Evolutionary conservation across 2,329 filamentous ascomycete genomes (phyloP), one percentile per base, ranked within the genome.

Genomic region (Phoma sp.): DNA sequence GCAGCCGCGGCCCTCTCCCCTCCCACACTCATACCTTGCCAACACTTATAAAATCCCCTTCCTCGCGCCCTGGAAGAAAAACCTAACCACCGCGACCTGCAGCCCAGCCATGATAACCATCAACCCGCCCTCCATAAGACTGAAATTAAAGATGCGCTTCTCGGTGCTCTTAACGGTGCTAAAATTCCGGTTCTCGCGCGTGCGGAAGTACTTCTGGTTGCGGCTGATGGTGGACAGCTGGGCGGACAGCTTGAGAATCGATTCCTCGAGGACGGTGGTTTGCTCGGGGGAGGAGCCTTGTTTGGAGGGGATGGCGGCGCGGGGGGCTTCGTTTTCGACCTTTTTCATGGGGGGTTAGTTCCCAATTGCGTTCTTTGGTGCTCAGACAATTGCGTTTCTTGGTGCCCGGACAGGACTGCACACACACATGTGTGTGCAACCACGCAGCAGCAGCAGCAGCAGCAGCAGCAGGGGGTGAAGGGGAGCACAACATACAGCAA

Each of bases 121-220:
- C 80, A 99, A 87, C 59, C 85, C 83, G 62, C 90, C 89, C 81
- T 99, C 95, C 67, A 98, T 89, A 72, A 99, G 82, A 74, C 91
- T 96, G 77, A 99, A 96, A 79, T 97, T 98, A 80, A 97, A 92
- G 70, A 99, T 99, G 60, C 95, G 85, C 74, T 86, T 86, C 82
- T 99, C 95, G 36, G 95, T 99, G 79, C 93, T 97, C 75, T 91
- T 85, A 68, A 99, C 95, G 8, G 95, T 99, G 80, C 91, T 96
- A 79, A 99, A 98, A 80, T 99, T 99, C 59, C 95, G 86, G 83
- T 99, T 99, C 83, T 99, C 95, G 64, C 95, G 88, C 2, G 95
- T 99, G 60, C 96, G 90, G 87, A 99, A 99, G 82, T 99, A 99
- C 77, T 99, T 99, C 73, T 99, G 95, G 81, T 96, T 97, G 70